These are phyloP conservation scores for Arthrobotrys megalospora DNA, from an alignment of 2,329 filamentous ascomycete genomes.

Conservation along the genomic window DNA sequence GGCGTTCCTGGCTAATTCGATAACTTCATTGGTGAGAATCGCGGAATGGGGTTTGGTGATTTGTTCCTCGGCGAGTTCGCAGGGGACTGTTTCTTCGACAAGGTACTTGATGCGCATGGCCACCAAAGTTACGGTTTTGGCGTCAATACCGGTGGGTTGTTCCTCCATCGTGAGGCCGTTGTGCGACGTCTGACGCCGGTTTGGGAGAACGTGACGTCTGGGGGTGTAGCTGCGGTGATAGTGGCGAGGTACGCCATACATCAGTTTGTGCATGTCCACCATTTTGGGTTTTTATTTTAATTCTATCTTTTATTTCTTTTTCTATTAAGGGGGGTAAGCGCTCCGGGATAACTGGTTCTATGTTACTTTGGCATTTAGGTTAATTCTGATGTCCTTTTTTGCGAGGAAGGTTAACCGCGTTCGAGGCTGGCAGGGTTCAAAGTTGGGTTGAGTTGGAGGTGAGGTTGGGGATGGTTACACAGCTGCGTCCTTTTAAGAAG, in stretches of 20 bases:
- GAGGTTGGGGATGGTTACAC: slow-evolving; percentile 33
- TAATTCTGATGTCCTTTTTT: not conserved
- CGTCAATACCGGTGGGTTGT: slow-evolving; percentile 62
- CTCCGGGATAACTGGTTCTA: slow-evolving; percentile 30
- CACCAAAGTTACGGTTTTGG: slow-evolving; percentile 87
- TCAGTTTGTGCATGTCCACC: slow-evolving; percentile 58
- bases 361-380: slow-evolving; percentile 28
- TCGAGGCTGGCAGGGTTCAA: not conserved
- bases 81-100: slow-evolving; percentile 89
- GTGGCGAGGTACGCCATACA: slow-evolving; percentile 47
- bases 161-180: slow-evolving; percentile 36
- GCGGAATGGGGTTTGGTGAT: slow-evolving; percentile 86
- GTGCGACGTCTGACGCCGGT: slow-evolving; percentile 1
- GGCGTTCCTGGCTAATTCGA: slow-evolving; percentile 85
- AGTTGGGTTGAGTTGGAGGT: not conserved
- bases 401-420: not conserved
- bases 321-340: slow-evolving; percentile 3
- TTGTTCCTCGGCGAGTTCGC: slow-evolving; percentile 83
- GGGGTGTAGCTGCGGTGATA: slow-evolving; percentile 45
- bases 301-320: not conserved
- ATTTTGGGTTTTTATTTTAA: slow-evolving; percentile 39
- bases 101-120: slow-evolving; percentile 82
- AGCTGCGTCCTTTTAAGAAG: slow-evolving; percentile 18
- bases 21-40: slow-evolving; percentile 84
- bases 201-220: slow-evolving; percentile 39